Percentiles rank a stretch among this genome's conserved stretches.
These are phyloP conservation scores for Eimeria praecox DNA, from an alignment of 169 alveolate genomes.

Conservation along the genomic window DNA sequence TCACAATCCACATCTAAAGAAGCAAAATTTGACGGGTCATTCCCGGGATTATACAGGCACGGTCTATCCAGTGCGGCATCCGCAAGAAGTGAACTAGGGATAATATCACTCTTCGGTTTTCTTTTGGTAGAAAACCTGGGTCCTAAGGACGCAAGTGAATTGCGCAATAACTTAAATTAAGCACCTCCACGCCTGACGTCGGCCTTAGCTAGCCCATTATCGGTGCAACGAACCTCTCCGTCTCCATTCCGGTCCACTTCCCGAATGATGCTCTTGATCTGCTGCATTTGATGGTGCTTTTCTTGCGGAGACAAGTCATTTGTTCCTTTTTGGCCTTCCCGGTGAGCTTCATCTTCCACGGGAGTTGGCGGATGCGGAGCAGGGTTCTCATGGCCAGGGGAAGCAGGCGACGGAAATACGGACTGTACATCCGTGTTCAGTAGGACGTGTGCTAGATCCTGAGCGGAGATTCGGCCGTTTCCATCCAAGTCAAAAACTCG, in stretches of 20 bases:
- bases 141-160: background rate
- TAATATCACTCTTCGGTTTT: too few relatives aligned
- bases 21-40: too few relatives aligned
- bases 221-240: constrained; percentile 83
- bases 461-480: constrained; percentile 93
- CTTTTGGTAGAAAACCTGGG: background rate
- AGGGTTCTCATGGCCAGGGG: constrained; percentile 1
- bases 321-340: background rate
- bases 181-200: background rate
- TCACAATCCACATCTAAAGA: background rate
- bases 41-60: too few relatives aligned
- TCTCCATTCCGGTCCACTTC: constrained; percentile 91
- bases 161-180: background rate
- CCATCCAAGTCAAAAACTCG: constrained; percentile 95
- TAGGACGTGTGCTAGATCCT: constrained; percentile 86
- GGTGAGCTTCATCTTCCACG: background rate
- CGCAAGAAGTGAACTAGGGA: too few relatives aligned
- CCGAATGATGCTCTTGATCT: constrained; percentile 64
- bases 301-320: constrained; percentile 4
- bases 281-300: constrained; percentile 57
- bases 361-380: background rate
- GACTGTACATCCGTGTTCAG: constrained; percentile 71
- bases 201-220: background rate
- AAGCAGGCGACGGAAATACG: constrained; percentile 54
- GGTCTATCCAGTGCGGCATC: too few relatives aligned